Conservation (phyloP, 2,329 filamentous ascomycete species). For the Cladophialophora chaetospira region DNA sequence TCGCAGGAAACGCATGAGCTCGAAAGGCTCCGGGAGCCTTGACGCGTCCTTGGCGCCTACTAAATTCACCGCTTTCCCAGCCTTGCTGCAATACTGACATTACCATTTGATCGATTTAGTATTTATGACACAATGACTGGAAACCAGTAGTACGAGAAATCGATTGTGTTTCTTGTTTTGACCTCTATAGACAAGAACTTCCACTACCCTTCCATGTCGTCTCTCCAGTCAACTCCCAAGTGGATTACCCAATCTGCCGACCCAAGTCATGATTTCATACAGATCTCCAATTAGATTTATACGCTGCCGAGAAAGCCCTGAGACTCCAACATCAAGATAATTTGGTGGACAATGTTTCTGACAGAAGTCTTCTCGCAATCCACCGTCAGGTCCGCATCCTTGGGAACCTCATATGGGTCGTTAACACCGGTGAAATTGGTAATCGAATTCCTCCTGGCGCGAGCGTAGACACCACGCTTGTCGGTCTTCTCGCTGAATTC, state of each 20-base stretch:
- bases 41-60: constrained; percentile 27
- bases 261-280: background rate
- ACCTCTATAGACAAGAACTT: background rate
- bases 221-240: background rate
- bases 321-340: constrained; percentile 87
- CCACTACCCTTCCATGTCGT: background rate
- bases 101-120: no score
- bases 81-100: background rate
- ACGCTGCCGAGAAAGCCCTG: constrained; percentile 74
- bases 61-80: background rate
- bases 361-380: constrained; percentile 85
- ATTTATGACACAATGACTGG: no score
- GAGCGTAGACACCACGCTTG: constrained; percentile 83
- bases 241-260: background rate
- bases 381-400: constrained; percentile 80
- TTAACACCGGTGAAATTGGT: constrained; percentile 98
- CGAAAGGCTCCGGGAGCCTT: constrained; percentile 15
- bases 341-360: constrained; percentile 93
- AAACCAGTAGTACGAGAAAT: background rate
- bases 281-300: constrained; percentile 5
- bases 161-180: background rate
- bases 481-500: constrained; percentile 95
- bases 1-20: no score
- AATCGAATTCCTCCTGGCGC: constrained; percentile 84
- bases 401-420: constrained; percentile 88